Conservation (phyloP, 805 yeast species). For the Saccharomycopsis olivae region DNA sequence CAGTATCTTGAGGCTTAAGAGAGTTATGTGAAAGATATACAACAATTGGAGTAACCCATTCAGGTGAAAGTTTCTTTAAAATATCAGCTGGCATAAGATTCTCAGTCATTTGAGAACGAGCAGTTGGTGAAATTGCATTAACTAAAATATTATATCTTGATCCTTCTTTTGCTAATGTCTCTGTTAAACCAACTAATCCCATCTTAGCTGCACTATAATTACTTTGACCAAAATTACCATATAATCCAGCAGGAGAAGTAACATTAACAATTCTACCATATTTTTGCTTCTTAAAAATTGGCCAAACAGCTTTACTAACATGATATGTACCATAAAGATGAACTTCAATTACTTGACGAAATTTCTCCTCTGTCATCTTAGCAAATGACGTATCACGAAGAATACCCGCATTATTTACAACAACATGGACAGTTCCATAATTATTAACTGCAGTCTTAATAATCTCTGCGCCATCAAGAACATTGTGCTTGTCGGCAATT, state of each 20-base stretch:
- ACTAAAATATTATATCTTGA: slow-evolving; percentile 69
- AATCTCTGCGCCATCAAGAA: slow-evolving; percentile 72
- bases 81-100: slow-evolving; percentile 76
- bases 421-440: slow-evolving; percentile 81
- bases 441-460: slow-evolving; percentile 75
- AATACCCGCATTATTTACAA: slow-evolving; percentile 93
- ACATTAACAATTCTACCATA: slow-evolving; percentile 88
- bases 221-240: slow-evolving; percentile 95
- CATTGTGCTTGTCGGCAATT: slow-evolving; percentile 87
- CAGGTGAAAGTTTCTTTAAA: slow-evolving; percentile 72
- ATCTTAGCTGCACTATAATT: slow-evolving; percentile 91
- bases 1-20: slow-evolving; percentile 40
- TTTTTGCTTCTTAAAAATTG: slow-evolving; percentile 69
- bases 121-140: slow-evolving; percentile 88
- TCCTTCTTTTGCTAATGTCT: slow-evolving; percentile 94
- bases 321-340: slow-evolving; percentile 86
- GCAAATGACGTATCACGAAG: slow-evolving; percentile 79
- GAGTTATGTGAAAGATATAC: slow-evolving; percentile 65
- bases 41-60: slow-evolving; percentile 86
- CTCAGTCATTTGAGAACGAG: slow-evolving; percentile 95
- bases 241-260: slow-evolving; percentile 95
- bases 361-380: slow-evolving; percentile 77
- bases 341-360: slow-evolving; percentile 69
- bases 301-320: slow-evolving; percentile 88
- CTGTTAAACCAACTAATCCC: slow-evolving; percentile 84